Percentiles rank a stretch among this genome's conserved stretches.
Evolutionary conservation across 2,329 filamentous ascomycete species (phyloP).

Genomic region (Colletotrichum cordylinicola): DNA sequence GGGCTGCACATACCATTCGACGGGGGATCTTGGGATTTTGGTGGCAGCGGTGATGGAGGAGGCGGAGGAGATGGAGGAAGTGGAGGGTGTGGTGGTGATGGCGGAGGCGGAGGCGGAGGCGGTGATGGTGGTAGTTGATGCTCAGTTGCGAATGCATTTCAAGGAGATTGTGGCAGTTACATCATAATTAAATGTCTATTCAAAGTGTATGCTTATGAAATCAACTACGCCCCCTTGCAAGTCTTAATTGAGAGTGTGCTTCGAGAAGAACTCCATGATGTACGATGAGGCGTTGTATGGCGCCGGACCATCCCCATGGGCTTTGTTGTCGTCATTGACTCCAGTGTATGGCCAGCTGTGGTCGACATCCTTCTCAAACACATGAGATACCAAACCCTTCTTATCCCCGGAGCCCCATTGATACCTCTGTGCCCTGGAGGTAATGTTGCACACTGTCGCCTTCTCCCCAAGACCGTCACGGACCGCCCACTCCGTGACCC

Average conservation of each 20-base stretch:
- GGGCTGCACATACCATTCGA: not conserved
- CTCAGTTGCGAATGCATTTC: not conserved
- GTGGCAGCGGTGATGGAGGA: slow-evolving; percentile 6
- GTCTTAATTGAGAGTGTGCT: not conserved
- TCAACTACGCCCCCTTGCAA: not conserved
- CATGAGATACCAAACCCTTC: not conserved
- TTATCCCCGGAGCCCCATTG: not conserved
- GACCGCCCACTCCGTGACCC: slow-evolving; percentile 41
- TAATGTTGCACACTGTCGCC: not conserved
- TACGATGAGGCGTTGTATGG: slow-evolving; percentile 23
- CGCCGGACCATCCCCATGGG: slow-evolving; percentile 18
- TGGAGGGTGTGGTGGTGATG: not conserved
- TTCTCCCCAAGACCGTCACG: slow-evolving; percentile 29
- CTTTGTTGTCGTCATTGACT: slow-evolving; percentile 22
- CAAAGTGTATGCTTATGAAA: not conserved
- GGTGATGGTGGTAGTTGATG: not conserved
- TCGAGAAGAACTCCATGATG: slow-evolving; percentile 22
- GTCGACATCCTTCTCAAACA: slow-evolving; percentile 13
- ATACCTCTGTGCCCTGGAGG: not conserved
- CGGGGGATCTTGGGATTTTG: not conserved
- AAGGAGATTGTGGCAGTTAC: not conserved
- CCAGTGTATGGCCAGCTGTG: slow-evolving; percentile 24
- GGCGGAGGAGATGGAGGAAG: slow-evolving; percentile 1
- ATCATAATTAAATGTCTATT: not conserved
- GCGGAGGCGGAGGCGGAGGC: not conserved